Conservation (phyloP, 805 yeast species). For the Teunomyces pallodes region DNA sequence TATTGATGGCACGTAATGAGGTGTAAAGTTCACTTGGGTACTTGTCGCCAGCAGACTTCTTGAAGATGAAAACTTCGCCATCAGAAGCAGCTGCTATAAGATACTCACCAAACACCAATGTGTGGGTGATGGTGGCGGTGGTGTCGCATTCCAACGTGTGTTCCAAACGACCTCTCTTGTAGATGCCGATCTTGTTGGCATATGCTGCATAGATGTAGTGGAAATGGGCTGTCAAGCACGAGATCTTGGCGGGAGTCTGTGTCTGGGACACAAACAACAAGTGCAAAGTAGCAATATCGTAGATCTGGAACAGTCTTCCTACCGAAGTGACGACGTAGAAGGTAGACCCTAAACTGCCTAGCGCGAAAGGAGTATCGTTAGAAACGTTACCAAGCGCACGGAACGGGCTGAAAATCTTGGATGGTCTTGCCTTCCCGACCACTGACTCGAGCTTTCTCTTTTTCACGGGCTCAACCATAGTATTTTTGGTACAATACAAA, state of each 20-base stretch:
- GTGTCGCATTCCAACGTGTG: constrained; percentile 35
- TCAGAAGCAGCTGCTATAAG: constrained; percentile 51
- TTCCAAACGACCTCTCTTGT: constrained; percentile 73
- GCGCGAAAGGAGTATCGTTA: constrained; percentile 78
- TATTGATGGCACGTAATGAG: constrained; percentile 47
- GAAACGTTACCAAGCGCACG: constrained; percentile 88
- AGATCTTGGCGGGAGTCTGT: constrained; percentile 69
- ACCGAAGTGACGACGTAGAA: constrained; percentile 88
- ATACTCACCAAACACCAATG: constrained; percentile 75
- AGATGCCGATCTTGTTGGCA: constrained; percentile 71
- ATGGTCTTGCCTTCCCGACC: constrained; percentile 15
- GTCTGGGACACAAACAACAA: constrained; percentile 80
- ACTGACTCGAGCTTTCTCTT: constrained; percentile 20
- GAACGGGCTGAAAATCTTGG: constrained; percentile 74
- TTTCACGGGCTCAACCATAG: constrained; percentile 26
- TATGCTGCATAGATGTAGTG: constrained; percentile 81
- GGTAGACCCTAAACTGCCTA: constrained; percentile 84
- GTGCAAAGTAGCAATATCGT: constrained; percentile 84
- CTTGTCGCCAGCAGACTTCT: constrained; percentile 43
- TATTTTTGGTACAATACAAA: not conserved
- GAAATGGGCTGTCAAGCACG: constrained; percentile 72
- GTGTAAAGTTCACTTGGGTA: constrained; percentile 68
- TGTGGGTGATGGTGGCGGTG: constrained; percentile 40
- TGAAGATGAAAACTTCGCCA: constrained; percentile 52
- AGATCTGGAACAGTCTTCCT: constrained; percentile 87